phyloP scores from a whole-genome alignment of 495 filamentous ascomycete species.

The Margaritispora aquatica region DNA sequence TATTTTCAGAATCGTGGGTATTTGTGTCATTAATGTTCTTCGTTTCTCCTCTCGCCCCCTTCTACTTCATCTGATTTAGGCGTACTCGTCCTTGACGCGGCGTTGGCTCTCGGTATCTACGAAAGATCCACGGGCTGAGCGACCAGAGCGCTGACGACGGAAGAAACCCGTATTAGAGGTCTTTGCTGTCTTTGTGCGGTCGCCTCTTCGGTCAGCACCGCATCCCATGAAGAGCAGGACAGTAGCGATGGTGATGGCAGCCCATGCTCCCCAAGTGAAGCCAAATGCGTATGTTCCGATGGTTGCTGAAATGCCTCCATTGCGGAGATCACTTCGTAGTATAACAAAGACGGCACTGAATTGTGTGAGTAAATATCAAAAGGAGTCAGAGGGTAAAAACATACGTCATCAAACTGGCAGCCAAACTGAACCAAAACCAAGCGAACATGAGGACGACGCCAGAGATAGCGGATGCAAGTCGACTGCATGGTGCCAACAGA shows the following conservation, averaged over 20 bases:
- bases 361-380: constrained; percentile 3
- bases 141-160: constrained; percentile 28
- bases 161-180: constrained; percentile 15
- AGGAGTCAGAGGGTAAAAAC: constrained; percentile 17
- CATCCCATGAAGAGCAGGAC: constrained; percentile 61
- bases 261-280: constrained; percentile 80
- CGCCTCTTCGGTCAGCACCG: constrained; percentile 16
- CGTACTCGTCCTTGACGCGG: constrained; percentile 60
- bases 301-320: constrained; percentile 46
- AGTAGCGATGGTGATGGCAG: constrained; percentile 62
- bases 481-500: constrained; percentile 42
- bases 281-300: constrained; percentile 72
- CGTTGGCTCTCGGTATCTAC: constrained; percentile 45
- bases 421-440: constrained; percentile 39
- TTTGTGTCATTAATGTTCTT: constrained; percentile 1
- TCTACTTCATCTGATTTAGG: constrained; percentile 27
- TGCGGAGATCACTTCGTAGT: constrained; percentile 64
- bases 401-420: constrained; percentile 47
- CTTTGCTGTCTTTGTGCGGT: constrained; percentile 1
- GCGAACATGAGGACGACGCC: constrained; percentile 32
- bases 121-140: constrained; percentile 33
- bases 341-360: constrained; percentile 66
- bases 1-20: neutral
- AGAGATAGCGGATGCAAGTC: constrained; percentile 39
- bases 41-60: neutral